A percentile compares a stretch with the other conserved stretches of the same genome.
Evolutionary conservation across 345 rosid genomes (phyloP).

Genomic region (Litchi chinensis): DNA sequence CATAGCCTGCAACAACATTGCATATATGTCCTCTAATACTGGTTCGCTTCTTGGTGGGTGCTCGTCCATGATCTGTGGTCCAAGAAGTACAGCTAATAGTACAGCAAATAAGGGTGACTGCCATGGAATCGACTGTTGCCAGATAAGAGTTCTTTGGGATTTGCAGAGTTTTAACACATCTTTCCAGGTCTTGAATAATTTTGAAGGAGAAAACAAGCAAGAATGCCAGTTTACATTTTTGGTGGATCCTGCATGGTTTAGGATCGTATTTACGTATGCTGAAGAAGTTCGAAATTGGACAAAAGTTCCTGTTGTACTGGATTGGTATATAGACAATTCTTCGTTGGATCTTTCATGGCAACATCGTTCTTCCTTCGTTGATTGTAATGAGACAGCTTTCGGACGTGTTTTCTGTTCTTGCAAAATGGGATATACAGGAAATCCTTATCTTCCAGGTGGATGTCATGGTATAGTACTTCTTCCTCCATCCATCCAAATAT

Average conservation of each 20-base stretch:
- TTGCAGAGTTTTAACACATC: too few relatives aligned
- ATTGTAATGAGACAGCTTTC: neutral
- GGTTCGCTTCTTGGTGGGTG: neutral
- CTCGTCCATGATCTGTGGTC: neutral
- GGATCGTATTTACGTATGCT: too few relatives aligned
- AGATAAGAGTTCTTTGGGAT: neutral
- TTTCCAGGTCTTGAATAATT: neutral
- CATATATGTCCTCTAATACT: neutral
- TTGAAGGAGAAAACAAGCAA: neutral
- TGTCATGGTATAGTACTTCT: neutral
- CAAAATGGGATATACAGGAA: neutral
- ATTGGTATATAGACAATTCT: neutral
- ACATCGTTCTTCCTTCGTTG: neutral
- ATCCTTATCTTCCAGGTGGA: neutral
- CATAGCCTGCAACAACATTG: constrained; percentile 4
- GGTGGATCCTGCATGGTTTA: neutral
- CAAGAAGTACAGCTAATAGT: too few relatives aligned
- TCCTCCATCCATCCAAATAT: too few relatives aligned
- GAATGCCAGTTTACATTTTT: neutral
- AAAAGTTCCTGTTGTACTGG: neutral
- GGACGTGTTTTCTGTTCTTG: neutral
- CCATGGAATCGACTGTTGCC: neutral
- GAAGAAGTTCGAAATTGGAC: neutral
- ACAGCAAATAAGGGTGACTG: neutral
- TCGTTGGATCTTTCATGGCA: neutral